Base-by-base conservation (phyloP, 305 asterid genomes). In the Fraxinus velutina region DNA sequence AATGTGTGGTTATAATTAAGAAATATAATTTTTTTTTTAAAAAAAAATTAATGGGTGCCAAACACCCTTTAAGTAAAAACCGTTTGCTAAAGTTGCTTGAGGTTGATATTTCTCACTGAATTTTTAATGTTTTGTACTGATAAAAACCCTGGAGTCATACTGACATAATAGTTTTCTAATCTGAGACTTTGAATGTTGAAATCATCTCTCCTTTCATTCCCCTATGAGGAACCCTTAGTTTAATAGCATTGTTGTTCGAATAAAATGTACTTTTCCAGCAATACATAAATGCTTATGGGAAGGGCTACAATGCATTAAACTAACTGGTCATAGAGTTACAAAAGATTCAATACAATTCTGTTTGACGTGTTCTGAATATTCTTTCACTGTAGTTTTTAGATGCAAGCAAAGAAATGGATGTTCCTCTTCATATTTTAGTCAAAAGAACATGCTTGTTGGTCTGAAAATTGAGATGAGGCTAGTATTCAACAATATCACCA, bases 241-340 rank as follows among this genome's bases (percentile, higher is more conserved):
- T 10, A 30, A 73, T 39, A 34, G 12, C 76, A 32, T 78, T 15
- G 15, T 36, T 17, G 37, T 34, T n/a, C 3, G 52, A 55, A 17
- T 44, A 44, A 29, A 30, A 55, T 73, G 73, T 66, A 27, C 9
- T 13, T 29, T 30, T 12, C 74, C 74, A 29, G 37, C 34, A 68
- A 68, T 27, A 68, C 74, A 68, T 68, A 33, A 73, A n/a, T 62
- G 55, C 42, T 32, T 22, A 64, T 47, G 76, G 81, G 39, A 68
- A 68, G 74, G 39, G 39, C 21, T 12, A 68, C 21, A 29, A 62
- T 76, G 44, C 60, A 36, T 68, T 75, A 79, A 33, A 55, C 78
- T 66, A 17, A 68, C 33, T 55, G 52, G 55, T 52, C 55, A 64
- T 37, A 36, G 76, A 55, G 75, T 27, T 73, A 13, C 34, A 78